Percentiles rank a stretch among this genome's conserved stretches.
These are phyloP conservation scores for Calendula officinalis DNA, from an alignment of 129 eudicot genomes.

Conservation along the genomic window DNA sequence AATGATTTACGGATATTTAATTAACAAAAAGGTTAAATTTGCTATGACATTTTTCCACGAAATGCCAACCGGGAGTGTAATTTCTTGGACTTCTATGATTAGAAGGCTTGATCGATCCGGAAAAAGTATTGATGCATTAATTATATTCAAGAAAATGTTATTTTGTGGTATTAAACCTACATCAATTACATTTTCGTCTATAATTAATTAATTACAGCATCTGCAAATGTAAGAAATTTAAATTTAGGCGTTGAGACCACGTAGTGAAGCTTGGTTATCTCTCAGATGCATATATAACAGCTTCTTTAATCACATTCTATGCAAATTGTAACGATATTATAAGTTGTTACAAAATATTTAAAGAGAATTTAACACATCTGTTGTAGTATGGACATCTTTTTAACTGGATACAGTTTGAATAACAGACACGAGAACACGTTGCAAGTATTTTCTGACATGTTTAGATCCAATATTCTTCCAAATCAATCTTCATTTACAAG, in stretches of 20 bases:
- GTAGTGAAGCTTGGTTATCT: conserved; percentile 54
- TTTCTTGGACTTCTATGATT: conserved; percentile 85
- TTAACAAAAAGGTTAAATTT: conserved; percentile 49
- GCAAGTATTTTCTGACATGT: conserved; percentile 50
- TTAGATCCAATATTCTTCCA: conserved; percentile 48
- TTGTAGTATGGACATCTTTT: conserved; percentile 83
- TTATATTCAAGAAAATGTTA: conserved; percentile 51
- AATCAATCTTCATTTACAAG: conserved; percentile 92
- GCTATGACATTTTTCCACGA: conserved; percentile 56
- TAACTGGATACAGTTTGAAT: conserved; percentile 66
- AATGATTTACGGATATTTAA: conserved; percentile 67
- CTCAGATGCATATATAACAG: conserved; percentile 44
- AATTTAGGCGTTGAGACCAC: conserved; percentile 49
- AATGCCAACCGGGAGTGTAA: conserved; percentile 62
- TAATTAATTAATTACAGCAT: conserved; percentile 61
- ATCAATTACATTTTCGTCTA: conserved; percentile 51
- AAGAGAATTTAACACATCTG: conserved; percentile 48
- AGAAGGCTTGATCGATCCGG: conserved; percentile 78
- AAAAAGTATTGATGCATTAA: conserved; percentile 55
- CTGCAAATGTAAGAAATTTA: conserved; percentile 38
- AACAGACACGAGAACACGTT: conserved; percentile 53
- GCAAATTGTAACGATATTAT: conserved; percentile 55
- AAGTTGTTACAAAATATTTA: conserved; percentile 46
- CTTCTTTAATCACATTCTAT: conserved; percentile 73
- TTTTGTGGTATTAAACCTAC: conserved; percentile 43